phyloP scores from a whole-genome alignment of 768 basidiomycete species.

The Hemileccinum impolitum region DNA sequence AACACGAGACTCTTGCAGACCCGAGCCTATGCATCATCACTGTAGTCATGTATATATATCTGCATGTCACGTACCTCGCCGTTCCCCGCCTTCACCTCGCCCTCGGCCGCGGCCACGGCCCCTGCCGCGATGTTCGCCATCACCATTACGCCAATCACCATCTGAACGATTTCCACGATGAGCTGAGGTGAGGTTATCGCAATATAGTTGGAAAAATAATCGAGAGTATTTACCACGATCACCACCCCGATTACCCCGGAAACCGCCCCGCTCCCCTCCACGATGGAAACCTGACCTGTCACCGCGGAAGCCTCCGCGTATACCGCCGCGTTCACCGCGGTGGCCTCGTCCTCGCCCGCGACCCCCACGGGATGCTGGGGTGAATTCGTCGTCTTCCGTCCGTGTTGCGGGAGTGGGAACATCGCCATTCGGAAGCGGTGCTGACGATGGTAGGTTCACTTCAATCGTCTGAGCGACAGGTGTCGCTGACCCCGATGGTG shows the following conservation, averaged over 20 bases:
- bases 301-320: slow-evolving; percentile 42
- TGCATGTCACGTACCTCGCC: slow-evolving; percentile 33
- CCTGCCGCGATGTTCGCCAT: slow-evolving; percentile 38
- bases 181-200: slow-evolving; percentile 5
- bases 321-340: slow-evolving; percentile 41
- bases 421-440: slow-evolving; percentile 18
- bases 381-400: slow-evolving; percentile 64
- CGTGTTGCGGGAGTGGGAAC: slow-evolving; percentile 21
- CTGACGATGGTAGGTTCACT: slow-evolving; percentile 26
- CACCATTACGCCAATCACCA: slow-evolving; percentile 50
- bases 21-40: slow-evolving; percentile 12
- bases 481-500: slow-evolving; percentile 68
- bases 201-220: not conserved
- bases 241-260: slow-evolving; percentile 33
- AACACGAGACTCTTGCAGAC: slow-evolving; percentile 22
- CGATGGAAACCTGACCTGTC: slow-evolving; percentile 34
- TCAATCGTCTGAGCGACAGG: slow-evolving; percentile 42
- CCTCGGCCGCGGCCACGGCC: slow-evolving; percentile 46
- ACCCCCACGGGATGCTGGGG: slow-evolving; percentile 40
- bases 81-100: slow-evolving; percentile 39
- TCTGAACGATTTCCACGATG: slow-evolving; percentile 22
- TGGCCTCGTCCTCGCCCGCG: slow-evolving; percentile 45
- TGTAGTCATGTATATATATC: not conserved
- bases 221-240: slow-evolving; percentile 18
- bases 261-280: slow-evolving; percentile 34